These are phyloP conservation scores for Sechiopsis laciniata DNA, from an alignment of 306 rosid species.

Conservation along the genomic window DNA sequence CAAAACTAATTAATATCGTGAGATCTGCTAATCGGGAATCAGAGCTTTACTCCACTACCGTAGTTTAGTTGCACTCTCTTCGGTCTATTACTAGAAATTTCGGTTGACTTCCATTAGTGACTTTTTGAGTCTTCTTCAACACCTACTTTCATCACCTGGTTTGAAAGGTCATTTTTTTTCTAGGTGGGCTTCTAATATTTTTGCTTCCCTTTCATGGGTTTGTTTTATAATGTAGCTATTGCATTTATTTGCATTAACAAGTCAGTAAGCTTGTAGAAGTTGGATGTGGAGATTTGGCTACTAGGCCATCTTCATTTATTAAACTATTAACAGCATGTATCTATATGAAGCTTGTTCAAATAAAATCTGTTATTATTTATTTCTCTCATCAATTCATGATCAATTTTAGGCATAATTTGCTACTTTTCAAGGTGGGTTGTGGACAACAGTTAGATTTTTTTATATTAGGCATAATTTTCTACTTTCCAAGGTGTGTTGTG, in stretches of 20 bases:
- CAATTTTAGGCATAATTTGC: background rate
- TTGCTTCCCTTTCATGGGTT: conserved; percentile 7
- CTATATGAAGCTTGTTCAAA: conserved; percentile 6
- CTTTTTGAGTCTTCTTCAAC: background rate
- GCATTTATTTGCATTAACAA: background rate
- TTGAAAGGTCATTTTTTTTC: background rate
- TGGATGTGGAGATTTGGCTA: conserved; percentile 13
- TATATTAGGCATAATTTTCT: too few species aligned
- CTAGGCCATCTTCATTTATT: conserved; percentile 1
- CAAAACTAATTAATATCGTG: conserved; percentile 20
- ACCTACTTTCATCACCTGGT: conserved; percentile 13
- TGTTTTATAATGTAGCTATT: background rate
- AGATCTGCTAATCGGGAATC: background rate
- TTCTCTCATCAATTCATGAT: background rate
- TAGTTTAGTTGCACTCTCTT: background rate
- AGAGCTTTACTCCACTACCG: too few species aligned
- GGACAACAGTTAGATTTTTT: too few species aligned
- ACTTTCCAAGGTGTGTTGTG: too few species aligned
- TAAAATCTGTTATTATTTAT: background rate
- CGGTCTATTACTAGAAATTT: background rate
- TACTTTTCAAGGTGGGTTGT: background rate
- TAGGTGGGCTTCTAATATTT: conserved; percentile 18
- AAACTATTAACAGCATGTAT: conserved; percentile 15
- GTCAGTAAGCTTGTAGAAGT: background rate
- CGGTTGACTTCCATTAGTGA: conserved; percentile 6